These are phyloP conservation scores for Epithele typhae DNA, from an alignment of 768 basidiomycete genomes.

Conservation along the genomic window DNA sequence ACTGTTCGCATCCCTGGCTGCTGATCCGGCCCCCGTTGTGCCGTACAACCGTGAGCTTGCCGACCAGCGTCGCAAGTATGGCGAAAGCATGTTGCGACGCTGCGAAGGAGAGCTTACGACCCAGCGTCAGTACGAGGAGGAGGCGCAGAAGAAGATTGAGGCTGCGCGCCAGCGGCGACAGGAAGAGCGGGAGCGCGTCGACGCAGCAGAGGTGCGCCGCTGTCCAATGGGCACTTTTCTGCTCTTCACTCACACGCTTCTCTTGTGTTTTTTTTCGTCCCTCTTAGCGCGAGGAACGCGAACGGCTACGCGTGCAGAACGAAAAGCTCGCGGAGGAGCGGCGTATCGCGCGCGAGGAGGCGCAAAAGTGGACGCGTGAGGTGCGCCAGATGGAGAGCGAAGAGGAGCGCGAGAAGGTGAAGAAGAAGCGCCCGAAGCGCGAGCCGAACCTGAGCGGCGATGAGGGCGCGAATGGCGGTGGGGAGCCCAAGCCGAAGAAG, in stretches of 20 bases:
- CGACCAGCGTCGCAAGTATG: conserved; percentile 86
- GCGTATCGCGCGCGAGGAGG: conserved; percentile 70
- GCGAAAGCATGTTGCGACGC: conserved; percentile 77
- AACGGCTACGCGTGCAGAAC: conserved; percentile 62
- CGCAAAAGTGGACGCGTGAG: conserved; percentile 71
- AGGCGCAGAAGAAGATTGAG: conserved; percentile 69
- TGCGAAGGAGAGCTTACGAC: conserved; percentile 74
- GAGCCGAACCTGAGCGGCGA: conserved; percentile 46
- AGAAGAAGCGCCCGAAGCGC: conserved; percentile 47
- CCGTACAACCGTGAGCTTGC: conserved; percentile 88
- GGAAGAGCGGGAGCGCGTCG: conserved; percentile 68
- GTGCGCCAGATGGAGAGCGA: conserved; percentile 59
- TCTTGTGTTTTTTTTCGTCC: background rate
- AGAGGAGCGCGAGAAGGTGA: conserved; percentile 63
- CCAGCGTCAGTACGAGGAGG: conserved; percentile 69
- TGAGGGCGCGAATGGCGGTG: conserved; percentile 28
- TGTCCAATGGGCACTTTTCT: too few relatives aligned
- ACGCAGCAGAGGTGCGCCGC: conserved; percentile 54
- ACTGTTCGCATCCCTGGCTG: conserved; percentile 79
- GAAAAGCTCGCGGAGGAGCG: conserved; percentile 81
- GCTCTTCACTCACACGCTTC: too few relatives aligned
- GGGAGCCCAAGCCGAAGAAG: conserved; percentile 64
- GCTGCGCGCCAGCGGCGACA: conserved; percentile 73
- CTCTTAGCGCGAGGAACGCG: conserved; percentile 53
- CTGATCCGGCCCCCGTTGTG: conserved; percentile 60